Conservation (phyloP, 106 monocot species). For the Apostasia ramifera region DNA sequence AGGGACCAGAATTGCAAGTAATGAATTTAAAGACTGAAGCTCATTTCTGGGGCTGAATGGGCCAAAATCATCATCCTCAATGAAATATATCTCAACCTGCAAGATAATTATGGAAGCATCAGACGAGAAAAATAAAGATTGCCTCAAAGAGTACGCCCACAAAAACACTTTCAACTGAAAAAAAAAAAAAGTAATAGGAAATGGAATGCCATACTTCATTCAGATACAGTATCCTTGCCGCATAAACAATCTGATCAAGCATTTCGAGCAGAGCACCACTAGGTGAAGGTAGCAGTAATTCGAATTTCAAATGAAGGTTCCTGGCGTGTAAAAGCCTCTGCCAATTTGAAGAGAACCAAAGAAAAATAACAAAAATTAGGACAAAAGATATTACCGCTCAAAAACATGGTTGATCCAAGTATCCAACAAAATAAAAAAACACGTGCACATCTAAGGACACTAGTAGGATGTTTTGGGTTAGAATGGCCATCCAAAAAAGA, state of each 20-base stretch:
- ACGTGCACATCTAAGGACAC: neutral
- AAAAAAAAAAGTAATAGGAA: neutral
- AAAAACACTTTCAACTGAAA: neutral
- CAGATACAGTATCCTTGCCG: constrained; percentile 61
- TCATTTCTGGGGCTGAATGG: constrained; percentile 78
- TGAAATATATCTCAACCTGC: constrained; percentile 86
- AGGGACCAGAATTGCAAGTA: constrained; percentile 32
- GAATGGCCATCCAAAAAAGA: neutral
- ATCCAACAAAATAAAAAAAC: neutral
- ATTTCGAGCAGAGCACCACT: constrained; percentile 17
- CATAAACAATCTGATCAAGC: constrained; percentile 39
- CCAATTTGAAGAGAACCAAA: constrained; percentile 4
- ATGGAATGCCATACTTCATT: constrained; percentile 46
- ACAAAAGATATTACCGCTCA: too few relatives aligned
- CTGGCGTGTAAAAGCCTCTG: constrained; percentile 44
- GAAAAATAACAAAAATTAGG: neutral
- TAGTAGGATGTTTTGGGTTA: neutral
- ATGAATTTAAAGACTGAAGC: constrained; percentile 66
- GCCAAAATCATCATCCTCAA: constrained; percentile 56
- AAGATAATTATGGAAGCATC: constrained; percentile 6
- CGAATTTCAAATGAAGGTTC: constrained; percentile 34
- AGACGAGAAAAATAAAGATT: neutral
- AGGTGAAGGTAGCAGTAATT: constrained; percentile 24
- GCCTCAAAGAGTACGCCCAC: neutral
- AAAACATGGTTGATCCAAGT: too few relatives aligned